phyloP scores from a whole-genome alignment of 768 basidiomycete genomes.

The Leccinum disarticulatum region DNA sequence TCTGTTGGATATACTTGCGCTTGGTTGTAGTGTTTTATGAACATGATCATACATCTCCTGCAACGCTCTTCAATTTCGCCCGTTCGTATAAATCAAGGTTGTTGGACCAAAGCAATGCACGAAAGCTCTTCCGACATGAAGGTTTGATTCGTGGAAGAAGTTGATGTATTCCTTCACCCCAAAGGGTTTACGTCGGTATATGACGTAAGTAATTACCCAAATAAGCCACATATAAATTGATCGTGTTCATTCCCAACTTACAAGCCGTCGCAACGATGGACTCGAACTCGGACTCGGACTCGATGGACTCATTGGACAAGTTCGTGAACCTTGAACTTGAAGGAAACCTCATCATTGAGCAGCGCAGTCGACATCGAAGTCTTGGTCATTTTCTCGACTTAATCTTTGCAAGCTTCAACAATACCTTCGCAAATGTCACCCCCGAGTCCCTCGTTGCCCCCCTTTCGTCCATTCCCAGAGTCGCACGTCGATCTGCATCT shows the following conservation, averaged over 20 bases:
- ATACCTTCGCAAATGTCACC: not conserved
- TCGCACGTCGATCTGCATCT: not conserved
- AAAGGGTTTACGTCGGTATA: too few relatives aligned
- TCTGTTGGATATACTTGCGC: not conserved
- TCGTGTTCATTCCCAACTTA: not conserved
- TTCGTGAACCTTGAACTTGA: not conserved
- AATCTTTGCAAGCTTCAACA: not conserved
- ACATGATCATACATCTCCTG: too few relatives aligned
- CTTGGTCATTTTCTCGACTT: not conserved
- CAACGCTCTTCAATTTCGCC: too few relatives aligned
- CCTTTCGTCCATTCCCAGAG: not conserved
- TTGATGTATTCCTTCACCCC: too few relatives aligned
- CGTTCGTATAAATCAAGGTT: too few relatives aligned
- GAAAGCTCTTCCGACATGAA: too few relatives aligned
- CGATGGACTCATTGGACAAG: not conserved
- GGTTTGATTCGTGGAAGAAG: too few relatives aligned
- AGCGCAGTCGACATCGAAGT: not conserved
- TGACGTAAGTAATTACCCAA: too few relatives aligned
- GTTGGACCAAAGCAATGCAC: too few relatives aligned
- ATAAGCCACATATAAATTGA: not conserved
- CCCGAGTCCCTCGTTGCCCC: not conserved
- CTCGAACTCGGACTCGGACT: too few relatives aligned
- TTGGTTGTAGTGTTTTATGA: not conserved
- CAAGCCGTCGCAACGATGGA: not conserved
- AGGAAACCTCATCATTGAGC: not conserved